These are phyloP conservation scores for Gonium pectorale DNA, from an alignment of 139 green algal genomes.

Conservation along the genomic window DNA sequence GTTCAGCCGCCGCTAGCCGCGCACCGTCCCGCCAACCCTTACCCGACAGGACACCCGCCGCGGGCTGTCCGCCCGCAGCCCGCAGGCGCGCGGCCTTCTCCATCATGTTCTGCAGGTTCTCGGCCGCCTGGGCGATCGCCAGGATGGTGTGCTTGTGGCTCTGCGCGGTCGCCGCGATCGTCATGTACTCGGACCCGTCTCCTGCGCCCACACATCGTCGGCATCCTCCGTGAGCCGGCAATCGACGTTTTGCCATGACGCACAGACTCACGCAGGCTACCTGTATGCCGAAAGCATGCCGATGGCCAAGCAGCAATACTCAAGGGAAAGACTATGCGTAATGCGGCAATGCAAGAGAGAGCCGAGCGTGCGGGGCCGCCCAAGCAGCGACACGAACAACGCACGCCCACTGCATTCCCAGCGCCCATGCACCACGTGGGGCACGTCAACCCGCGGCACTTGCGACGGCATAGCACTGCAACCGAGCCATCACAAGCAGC, in stretches of 20 bases:
- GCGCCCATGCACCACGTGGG: neutral
- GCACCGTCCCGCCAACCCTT: neutral
- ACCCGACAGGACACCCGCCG: neutral
- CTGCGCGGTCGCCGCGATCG: neutral
- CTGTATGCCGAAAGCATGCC: neutral
- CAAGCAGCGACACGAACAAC: no score
- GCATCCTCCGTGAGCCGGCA: neutral
- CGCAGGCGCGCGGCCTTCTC: slow-evolving; percentile 16
- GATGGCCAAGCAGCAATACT: neutral
- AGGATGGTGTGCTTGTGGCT: slow-evolving; percentile 19
- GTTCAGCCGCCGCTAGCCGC: neutral
- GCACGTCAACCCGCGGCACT: neutral
- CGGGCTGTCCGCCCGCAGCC: neutral
- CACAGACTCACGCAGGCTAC: neutral
- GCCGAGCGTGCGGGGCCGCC: no score
- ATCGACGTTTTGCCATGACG: neutral
- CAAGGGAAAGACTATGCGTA: neutral
- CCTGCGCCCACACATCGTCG: neutral
- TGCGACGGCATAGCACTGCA: neutral
- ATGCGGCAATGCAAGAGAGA: no score
- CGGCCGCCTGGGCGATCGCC: slow-evolving; percentile 24
- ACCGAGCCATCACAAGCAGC: neutral
- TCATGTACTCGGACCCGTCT: slow-evolving; percentile 10
- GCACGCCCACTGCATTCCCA: no score
- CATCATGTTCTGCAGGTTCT: slow-evolving; percentile 33